phyloP scores from a whole-genome alignment of 768 basidiomycete species.

The Lenzites betulinus region DNA sequence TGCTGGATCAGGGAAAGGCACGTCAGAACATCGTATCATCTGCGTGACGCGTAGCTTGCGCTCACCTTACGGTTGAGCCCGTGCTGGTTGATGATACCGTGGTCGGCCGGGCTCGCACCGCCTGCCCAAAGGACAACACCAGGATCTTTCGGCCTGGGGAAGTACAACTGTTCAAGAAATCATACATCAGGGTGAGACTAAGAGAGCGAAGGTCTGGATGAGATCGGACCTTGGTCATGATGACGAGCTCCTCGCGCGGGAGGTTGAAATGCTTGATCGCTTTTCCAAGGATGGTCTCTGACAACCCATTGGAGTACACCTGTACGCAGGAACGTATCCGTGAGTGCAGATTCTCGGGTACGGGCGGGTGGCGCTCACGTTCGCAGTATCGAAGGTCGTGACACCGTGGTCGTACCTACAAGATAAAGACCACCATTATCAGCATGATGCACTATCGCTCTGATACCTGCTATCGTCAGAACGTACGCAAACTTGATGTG shows the following conservation, averaged over 20 bases:
- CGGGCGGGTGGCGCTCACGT: constrained; percentile 17
- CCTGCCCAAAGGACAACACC: background rate
- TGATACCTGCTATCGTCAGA: background rate
- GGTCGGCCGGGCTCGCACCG: background rate
- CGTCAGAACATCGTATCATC: background rate
- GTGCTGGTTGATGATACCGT: constrained; percentile 8
- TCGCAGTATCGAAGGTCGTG: constrained; percentile 27
- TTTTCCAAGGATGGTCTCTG: constrained; percentile 48
- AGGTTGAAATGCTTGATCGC: constrained; percentile 47
- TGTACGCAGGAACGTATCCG: background rate
- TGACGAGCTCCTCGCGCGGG: constrained; percentile 50
- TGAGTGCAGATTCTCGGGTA: background rate
- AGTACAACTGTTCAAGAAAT: constrained; percentile 14
- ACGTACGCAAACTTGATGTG: constrained; percentile 44
- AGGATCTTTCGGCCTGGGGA: background rate
- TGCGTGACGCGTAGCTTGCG: background rate
- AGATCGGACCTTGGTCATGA: constrained; percentile 49
- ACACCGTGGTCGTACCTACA: constrained; percentile 41
- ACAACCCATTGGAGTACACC: constrained; percentile 43
- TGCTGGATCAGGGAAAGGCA: constrained; percentile 55
- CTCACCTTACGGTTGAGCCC: constrained; percentile 32
- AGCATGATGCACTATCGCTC: no score
- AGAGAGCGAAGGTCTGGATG: background rate
- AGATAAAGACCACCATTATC: background rate
- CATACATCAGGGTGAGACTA: background rate